Conservation (phyloP, 148 eudicot species). For the Rhododendron vialii region DNA sequence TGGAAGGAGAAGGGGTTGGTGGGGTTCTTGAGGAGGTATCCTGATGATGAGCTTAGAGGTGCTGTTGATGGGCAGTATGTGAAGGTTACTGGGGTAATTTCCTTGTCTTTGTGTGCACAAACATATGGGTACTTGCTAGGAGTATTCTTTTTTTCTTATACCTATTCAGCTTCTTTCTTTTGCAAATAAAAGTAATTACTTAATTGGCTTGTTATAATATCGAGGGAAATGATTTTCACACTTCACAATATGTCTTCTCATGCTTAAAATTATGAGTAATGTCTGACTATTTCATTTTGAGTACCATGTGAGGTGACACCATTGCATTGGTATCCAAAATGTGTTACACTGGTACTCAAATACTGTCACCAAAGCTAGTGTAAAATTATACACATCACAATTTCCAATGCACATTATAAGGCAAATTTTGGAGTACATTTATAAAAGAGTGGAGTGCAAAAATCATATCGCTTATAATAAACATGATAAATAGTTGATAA, state of each 20-base stretch:
- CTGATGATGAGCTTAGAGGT: slow-evolving; percentile 80
- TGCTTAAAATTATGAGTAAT: background rate
- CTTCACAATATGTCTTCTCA: background rate
- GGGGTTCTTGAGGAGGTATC: slow-evolving; percentile 45
- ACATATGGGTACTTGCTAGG: background rate
- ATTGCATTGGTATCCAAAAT: too few relatives aligned
- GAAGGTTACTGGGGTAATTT: slow-evolving; percentile 94
- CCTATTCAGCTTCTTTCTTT: background rate
- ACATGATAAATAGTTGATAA: background rate
- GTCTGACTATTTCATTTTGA: too few relatives aligned
- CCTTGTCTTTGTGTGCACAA: background rate
- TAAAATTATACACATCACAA: too few relatives aligned
- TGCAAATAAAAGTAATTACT: background rate
- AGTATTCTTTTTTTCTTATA: too few relatives aligned
- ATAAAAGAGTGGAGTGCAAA: background rate
- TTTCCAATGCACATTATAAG: too few relatives aligned
- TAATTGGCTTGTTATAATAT: background rate
- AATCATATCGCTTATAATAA: background rate
- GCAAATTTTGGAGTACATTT: background rate
- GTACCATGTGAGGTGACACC: too few relatives aligned
- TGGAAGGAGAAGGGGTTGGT: slow-evolving; percentile 53
- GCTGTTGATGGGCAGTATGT: slow-evolving; percentile 90
- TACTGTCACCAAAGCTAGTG: too few relatives aligned
- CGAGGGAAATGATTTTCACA: background rate
- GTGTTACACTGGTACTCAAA: too few relatives aligned